phyloP scores from a whole-genome alignment of 2,329 filamentous ascomycete genomes.

The Cylindrodendrum hubeiense region DNA sequence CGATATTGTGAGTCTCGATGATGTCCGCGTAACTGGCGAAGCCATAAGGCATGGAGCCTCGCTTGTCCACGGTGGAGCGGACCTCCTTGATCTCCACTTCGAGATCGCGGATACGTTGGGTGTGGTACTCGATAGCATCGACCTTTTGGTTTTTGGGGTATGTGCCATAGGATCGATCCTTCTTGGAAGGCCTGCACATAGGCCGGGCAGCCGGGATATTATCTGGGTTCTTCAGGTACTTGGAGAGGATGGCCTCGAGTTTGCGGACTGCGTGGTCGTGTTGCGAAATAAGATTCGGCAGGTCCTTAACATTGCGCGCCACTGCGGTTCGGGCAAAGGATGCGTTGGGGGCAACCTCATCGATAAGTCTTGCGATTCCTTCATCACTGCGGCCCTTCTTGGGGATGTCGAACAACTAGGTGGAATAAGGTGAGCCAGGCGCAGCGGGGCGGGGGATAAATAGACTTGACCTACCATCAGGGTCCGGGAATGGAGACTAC shows the following conservation, averaged over 20 bases:
- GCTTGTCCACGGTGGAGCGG: conserved; percentile 83
- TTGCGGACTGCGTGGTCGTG: conserved; percentile 85
- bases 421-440: conserved; percentile 21
- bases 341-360: conserved; percentile 81
- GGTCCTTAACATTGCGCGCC: conserved; percentile 90
- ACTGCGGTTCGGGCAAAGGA: conserved; percentile 85
- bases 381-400: conserved; percentile 84
- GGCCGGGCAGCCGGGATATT: conserved; percentile 83
- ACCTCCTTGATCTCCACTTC: conserved; percentile 89
- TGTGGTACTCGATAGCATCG: conserved; percentile 95
- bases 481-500: conserved; percentile 82
- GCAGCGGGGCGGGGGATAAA: background rate
- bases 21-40: conserved; percentile 96
- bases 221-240: conserved; percentile 89
- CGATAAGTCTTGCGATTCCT: conserved; percentile 86
- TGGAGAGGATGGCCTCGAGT: conserved; percentile 86
- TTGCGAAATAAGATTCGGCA: conserved; percentile 86
- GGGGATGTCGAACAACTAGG: conserved; percentile 85
- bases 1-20: conserved; percentile 87
- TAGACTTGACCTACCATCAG: conserved; percentile 65
- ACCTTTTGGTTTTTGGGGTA: conserved; percentile 80
- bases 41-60: conserved; percentile 90
- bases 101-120: conserved; percentile 83
- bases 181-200: conserved; percentile 82
- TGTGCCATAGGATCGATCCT: conserved; percentile 75